These are phyloP conservation scores for Stagonosporopsis cucurbitacearum DNA, from an alignment of 2,329 filamentous ascomycete species.

Conservation along the genomic window DNA sequence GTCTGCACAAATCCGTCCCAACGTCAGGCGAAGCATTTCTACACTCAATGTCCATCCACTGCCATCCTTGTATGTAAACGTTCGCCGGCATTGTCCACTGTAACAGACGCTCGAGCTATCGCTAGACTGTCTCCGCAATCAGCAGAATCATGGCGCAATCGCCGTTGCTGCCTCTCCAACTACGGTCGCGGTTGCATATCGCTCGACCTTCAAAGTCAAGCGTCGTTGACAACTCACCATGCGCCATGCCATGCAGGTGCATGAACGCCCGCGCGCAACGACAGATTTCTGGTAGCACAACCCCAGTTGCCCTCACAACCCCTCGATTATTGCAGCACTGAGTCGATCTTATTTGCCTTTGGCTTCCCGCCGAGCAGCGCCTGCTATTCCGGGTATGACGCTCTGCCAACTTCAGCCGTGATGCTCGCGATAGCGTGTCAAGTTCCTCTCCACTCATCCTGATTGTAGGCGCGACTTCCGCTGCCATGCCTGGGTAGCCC, in stretches of 20 bases:
- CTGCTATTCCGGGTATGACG: constrained; percentile 44
- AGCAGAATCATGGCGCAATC: constrained; percentile 44
- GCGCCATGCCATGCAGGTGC: constrained; percentile 47
- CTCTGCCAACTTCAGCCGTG: constrained; percentile 41
- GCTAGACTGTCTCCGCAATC: constrained; percentile 37
- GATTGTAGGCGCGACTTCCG: constrained; percentile 44
- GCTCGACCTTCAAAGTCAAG: constrained; percentile 44
- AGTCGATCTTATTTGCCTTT: constrained; percentile 33
- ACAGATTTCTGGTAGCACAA: constrained; percentile 45
- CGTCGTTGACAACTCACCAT: constrained; percentile 50
- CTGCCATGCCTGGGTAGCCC: constrained; percentile 30
- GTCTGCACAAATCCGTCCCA: constrained; percentile 13
- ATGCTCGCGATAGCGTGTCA: constrained; percentile 48
- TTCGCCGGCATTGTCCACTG: constrained; percentile 18
- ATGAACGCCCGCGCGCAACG: constrained; percentile 40
- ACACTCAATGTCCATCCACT: constrained; percentile 21
- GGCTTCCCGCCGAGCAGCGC: constrained; percentile 36
- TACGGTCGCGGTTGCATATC: constrained; percentile 46
- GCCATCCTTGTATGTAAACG: too few relatives aligned
- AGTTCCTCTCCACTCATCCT: constrained; percentile 41
- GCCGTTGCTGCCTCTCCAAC: constrained; percentile 46
- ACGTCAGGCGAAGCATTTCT: constrained; percentile 9
- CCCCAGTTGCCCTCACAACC: constrained; percentile 42
- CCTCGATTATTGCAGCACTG: constrained; percentile 48
- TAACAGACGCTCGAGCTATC: constrained; percentile 33